phyloP scores from a whole-genome alignment of 2,329 filamentous ascomycete genomes.

The Aspergillus versicolor region DNA sequence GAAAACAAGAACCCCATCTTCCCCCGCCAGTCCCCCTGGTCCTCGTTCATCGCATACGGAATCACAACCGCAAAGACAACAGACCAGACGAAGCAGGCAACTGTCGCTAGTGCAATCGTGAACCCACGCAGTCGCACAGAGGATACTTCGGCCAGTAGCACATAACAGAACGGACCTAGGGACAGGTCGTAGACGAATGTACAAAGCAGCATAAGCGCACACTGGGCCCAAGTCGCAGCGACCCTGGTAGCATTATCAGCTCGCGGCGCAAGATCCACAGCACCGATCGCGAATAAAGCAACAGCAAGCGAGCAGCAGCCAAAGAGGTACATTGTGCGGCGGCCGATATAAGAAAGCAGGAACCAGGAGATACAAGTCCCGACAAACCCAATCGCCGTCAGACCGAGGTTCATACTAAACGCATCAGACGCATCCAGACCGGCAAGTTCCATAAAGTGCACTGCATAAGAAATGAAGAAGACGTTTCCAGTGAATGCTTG shows the following conservation, averaged over 20 bases:
- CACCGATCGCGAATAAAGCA: constrained; percentile 39
- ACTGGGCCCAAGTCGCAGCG: constrained; percentile 40
- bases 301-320: constrained; percentile 35
- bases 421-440: constrained; percentile 25
- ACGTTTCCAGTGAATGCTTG: constrained; percentile 31
- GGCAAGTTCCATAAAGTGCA: constrained; percentile 38
- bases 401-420: constrained; percentile 40
- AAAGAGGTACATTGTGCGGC: constrained; percentile 41
- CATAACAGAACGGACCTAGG: constrained; percentile 6
- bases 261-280: constrained; percentile 39
- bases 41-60: constrained; percentile 36
- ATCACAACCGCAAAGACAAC: constrained; percentile 33
- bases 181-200: constrained; percentile 46
- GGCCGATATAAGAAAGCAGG: constrained; percentile 38
- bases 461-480: constrained; percentile 32
- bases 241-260: too few species aligned
- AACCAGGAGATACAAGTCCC: constrained; percentile 46
- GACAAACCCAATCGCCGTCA: constrained; percentile 44
- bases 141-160: constrained; percentile 24
- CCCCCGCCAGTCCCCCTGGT: constrained; percentile 30
- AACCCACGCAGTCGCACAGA: neutral
- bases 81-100: neutral
- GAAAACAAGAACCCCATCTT: constrained; percentile 36
- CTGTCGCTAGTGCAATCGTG: constrained; percentile 2
- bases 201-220: constrained; percentile 33